phyloP scores from a whole-genome alignment of 495 filamentous ascomycete species.

The Xylaria castorea region DNA sequence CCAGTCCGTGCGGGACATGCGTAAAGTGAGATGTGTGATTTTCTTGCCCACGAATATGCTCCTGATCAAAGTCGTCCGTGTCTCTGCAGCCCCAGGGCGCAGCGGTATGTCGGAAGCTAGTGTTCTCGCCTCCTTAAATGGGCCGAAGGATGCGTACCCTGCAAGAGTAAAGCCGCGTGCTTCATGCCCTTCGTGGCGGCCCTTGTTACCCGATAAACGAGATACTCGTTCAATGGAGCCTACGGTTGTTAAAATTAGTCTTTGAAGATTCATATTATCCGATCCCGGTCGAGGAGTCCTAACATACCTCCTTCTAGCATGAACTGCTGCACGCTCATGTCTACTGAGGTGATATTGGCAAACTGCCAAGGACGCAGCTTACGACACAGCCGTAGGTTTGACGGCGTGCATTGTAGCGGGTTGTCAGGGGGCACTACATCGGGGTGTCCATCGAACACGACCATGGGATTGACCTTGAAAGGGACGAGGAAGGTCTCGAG shows the following conservation, averaged over 20 bases:
- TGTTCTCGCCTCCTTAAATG: slow-evolving; percentile 14
- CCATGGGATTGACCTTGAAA: slow-evolving; percentile 38
- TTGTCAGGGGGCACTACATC: slow-evolving; percentile 28
- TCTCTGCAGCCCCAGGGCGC: slow-evolving; percentile 15
- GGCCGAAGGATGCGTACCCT: slow-evolving; percentile 32
- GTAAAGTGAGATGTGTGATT: slow-evolving; percentile 37
- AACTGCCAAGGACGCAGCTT: slow-evolving; percentile 40
- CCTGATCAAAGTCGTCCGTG: slow-evolving; percentile 9
- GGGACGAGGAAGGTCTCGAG: slow-evolving; percentile 38
- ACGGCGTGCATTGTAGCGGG: slow-evolving; percentile 27
- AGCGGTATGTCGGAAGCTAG: neutral
- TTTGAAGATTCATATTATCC: neutral
- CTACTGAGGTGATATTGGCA: slow-evolving; percentile 37
- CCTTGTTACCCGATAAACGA: slow-evolving; percentile 34
- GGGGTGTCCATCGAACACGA: slow-evolving; percentile 33
- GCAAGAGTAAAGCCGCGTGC: slow-evolving; percentile 24
- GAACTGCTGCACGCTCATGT: slow-evolving; percentile 35
- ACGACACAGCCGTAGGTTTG: slow-evolving; percentile 15
- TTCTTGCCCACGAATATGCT: slow-evolving; percentile 36
- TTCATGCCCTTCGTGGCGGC: slow-evolving; percentile 35
- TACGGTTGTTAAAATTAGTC: neutral
- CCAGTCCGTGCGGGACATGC: slow-evolving; percentile 42
- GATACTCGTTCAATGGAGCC: slow-evolving; percentile 39
- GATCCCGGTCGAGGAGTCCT: neutral
- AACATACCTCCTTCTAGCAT: slow-evolving; percentile 41